These are phyloP conservation scores for Aspergillus sparsus DNA, from an alignment of 495 filamentous ascomycete species.

Conservation along the genomic window DNA sequence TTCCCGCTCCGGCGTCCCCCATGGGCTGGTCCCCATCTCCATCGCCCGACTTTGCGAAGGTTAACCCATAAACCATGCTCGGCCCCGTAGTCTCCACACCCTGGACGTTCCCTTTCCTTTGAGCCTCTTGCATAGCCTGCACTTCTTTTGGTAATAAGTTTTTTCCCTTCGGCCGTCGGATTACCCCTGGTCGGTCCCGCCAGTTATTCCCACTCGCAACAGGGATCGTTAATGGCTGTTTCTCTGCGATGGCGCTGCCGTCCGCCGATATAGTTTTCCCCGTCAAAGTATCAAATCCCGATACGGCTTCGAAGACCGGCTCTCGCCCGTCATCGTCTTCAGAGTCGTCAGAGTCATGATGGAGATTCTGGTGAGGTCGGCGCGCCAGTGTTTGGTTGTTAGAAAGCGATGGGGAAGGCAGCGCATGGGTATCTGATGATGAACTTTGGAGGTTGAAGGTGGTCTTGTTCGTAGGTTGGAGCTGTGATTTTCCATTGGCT, in stretches of 20 bases:
- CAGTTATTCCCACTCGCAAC: constrained; percentile 70
- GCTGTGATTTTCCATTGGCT: constrained; percentile 21
- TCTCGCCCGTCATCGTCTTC: constrained; percentile 43
- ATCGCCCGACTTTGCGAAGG: constrained; percentile 37
- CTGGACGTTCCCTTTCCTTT: constrained; percentile 35
- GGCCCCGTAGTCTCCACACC: constrained; percentile 41
- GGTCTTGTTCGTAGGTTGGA: constrained; percentile 30
- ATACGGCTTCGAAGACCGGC: constrained; percentile 52
- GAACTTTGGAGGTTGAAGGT: constrained; percentile 38
- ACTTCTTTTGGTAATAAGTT: constrained; percentile 56
- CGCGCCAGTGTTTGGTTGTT: constrained; percentile 32
- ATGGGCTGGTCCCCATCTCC: constrained; percentile 32
- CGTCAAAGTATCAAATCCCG: constrained; percentile 59
- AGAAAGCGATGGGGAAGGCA: not conserved
- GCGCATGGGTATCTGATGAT: constrained; percentile 12
- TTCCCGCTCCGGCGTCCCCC: constrained; percentile 28
- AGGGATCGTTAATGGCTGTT: constrained; percentile 62
- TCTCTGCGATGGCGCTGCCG: constrained; percentile 28
- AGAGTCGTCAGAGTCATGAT: constrained; percentile 42
- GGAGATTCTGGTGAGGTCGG: constrained; percentile 30
- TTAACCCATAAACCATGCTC: constrained; percentile 50
- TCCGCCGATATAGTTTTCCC: constrained; percentile 55
- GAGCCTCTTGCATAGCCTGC: constrained; percentile 45
- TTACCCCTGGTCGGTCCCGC: constrained; percentile 55
- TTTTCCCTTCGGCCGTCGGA: constrained; percentile 52